Evolutionary conservation across 495 filamentous ascomycete genomes (phyloP).

Genomic region (Aspergillus avenaceus): DNA sequence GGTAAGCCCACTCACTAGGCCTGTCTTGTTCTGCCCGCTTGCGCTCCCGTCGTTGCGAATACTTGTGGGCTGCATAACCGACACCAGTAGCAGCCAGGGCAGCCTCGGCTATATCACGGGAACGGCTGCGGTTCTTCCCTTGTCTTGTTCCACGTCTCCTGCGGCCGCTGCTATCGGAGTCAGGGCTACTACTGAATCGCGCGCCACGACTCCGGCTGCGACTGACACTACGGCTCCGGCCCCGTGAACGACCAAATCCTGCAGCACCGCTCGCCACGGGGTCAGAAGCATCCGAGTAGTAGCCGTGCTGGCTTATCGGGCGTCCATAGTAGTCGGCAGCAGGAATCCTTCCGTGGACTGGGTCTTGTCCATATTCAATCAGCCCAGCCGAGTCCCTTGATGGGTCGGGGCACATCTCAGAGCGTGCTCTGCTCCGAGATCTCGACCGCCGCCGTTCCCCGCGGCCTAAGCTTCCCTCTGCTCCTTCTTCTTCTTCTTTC

Average conservation of each 20-base stretch:
- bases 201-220: constrained; percentile 36
- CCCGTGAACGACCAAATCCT: constrained; percentile 28
- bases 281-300: constrained; percentile 41
- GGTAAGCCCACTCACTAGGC: constrained; percentile 14
- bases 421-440: constrained; percentile 52
- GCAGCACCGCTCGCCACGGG: constrained; percentile 12
- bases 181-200: constrained; percentile 40
- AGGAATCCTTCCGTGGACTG: constrained; percentile 51
- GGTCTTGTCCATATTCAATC: constrained; percentile 76
- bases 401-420: constrained; percentile 53
- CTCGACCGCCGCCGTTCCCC: constrained; percentile 49
- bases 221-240: constrained; percentile 24
- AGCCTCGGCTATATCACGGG: constrained; percentile 62
- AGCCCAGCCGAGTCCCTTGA: constrained; percentile 58
- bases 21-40: constrained; percentile 44
- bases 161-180: constrained; percentile 34
- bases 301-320: constrained; percentile 33
- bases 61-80: constrained; percentile 70
- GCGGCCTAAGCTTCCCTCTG: constrained; percentile 21
- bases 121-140: constrained; percentile 56
- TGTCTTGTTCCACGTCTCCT: constrained; percentile 35
- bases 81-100: constrained; percentile 69
- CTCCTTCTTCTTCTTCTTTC: constrained; percentile 49
- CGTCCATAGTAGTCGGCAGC: constrained; percentile 49
- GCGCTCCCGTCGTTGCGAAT: constrained; percentile 59